Evolutionary conservation across 192 early-diverging fungal species (phyloP).

Genomic region (Coemansia sp.): DNA sequence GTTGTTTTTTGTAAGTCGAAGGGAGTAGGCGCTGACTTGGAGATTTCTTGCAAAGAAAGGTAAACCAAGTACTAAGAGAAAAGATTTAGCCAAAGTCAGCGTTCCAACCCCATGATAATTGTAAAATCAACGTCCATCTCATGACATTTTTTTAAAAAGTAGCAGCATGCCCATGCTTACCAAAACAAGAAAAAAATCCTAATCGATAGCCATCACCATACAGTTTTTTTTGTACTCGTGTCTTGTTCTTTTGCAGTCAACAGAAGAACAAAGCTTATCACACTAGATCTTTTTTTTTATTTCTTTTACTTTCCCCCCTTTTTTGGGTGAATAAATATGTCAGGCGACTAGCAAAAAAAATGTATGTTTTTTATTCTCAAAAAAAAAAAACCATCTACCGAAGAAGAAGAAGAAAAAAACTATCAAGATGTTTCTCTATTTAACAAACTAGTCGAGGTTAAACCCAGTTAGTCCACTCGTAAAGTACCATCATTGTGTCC

Average conservation of each 20-base stretch:
- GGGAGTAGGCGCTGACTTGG: not conserved
- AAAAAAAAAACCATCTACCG: too few species aligned
- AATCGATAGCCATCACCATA: not conserved
- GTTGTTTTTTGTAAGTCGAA: not conserved
- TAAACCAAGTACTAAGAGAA: not conserved
- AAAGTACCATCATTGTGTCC: not conserved
- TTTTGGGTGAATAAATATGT: too few species aligned
- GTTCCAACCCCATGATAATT: too few species aligned
- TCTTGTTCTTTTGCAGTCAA: not conserved
- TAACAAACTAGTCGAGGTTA: not conserved
- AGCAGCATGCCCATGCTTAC: too few species aligned
- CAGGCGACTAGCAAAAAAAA: too few species aligned
- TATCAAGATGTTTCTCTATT: too few species aligned
- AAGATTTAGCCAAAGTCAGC: not conserved
- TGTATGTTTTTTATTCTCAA: too few species aligned
- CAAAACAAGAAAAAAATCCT: too few species aligned
- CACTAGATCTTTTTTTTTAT: not conserved
- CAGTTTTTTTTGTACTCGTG: not conserved
- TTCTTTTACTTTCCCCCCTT: not conserved
- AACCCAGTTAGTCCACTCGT: not conserved
- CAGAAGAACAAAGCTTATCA: not conserved
- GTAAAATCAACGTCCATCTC: not conserved
- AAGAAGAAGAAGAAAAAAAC: too few species aligned
- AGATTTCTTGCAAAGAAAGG: not conserved
- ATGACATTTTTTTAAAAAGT: not conserved